Percentiles rank a stretch among this genome's conserved stretches.
Evolutionary conservation across 2,329 filamentous ascomycete genomes (phyloP).

Genomic region (Bipolaris victoriae): DNA sequence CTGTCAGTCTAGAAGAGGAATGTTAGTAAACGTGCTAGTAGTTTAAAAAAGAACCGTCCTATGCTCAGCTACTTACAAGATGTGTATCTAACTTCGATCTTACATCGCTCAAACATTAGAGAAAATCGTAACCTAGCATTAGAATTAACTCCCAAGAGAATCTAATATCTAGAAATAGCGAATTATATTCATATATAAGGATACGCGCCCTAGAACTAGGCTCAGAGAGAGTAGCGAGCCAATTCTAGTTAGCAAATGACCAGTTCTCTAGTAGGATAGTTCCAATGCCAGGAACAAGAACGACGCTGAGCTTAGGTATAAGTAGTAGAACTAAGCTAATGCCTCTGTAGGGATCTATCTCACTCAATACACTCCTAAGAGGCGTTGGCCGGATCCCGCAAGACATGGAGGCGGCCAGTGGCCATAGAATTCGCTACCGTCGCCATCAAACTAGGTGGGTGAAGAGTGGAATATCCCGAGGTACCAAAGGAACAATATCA

Average conservation of each 20-base stretch:
- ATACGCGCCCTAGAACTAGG: too few relatives aligned
- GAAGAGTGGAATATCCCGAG: neutral
- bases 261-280: slow-evolving; percentile 8
- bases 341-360: neutral
- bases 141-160: too few relatives aligned
- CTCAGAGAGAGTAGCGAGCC: neutral
- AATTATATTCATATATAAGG: too few relatives aligned
- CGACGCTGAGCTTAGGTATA: slow-evolving; percentile 6
- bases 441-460: neutral
- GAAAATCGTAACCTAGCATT: too few relatives aligned
- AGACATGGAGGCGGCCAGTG: slow-evolving; percentile 2
- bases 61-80: too few relatives aligned
- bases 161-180: too few relatives aligned
- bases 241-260: slow-evolving; percentile 1
- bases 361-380: too few relatives aligned
- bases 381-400: too few relatives aligned
- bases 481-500: neutral
- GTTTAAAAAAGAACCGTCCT: too few relatives aligned
- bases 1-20: slow-evolving; percentile 1
- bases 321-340: slow-evolving; percentile 6
- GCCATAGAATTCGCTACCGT: slow-evolving; percentile 1
- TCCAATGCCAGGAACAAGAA: slow-evolving; percentile 11
- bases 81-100: too few relatives aligned
- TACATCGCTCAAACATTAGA: too few relatives aligned
- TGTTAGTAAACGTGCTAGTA: neutral